Evolutionary conservation across 768 basidiomycete species (phyloP).

Genomic region (Pulveroboletus sp.): DNA sequence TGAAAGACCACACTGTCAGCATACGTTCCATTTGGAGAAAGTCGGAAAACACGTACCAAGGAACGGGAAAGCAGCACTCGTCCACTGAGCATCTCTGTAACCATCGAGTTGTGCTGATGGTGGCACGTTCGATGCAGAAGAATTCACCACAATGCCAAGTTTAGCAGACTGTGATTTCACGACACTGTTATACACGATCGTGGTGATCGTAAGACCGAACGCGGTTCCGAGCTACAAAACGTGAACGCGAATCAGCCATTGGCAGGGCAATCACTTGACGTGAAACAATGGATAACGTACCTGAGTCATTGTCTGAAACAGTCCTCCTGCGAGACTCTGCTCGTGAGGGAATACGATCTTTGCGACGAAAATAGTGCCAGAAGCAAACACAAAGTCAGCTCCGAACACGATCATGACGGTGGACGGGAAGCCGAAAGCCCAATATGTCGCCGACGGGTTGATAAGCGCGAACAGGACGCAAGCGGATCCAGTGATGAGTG

Average conservation of each 20-base stretch:
- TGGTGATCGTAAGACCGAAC: conserved; percentile 68
- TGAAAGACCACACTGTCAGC: not conserved
- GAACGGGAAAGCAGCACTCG: conserved; percentile 57
- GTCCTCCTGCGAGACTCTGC: conserved; percentile 70
- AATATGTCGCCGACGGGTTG: conserved; percentile 53
- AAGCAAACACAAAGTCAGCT: conserved; percentile 73
- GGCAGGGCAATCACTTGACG: not conserved
- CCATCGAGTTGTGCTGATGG: conserved; percentile 42
- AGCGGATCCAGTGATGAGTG: conserved; percentile 54
- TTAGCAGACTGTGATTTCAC: conserved; percentile 30
- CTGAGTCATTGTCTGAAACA: conserved; percentile 80
- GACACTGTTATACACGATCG: conserved; percentile 67
- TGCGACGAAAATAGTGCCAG: conserved; percentile 74
- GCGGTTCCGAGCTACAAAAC: conserved; percentile 57
- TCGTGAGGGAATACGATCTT: conserved; percentile 65
- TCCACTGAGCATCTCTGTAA: conserved; percentile 68
- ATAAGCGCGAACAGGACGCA: conserved; percentile 70
- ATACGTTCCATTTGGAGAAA: not conserved
- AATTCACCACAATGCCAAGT: conserved; percentile 32
- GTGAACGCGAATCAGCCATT: not conserved
- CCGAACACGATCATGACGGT: conserved; percentile 66
- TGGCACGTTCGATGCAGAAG: conserved; percentile 29
- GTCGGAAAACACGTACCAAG: conserved; percentile 37
- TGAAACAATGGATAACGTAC: conserved; percentile 30
- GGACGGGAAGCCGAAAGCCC: conserved; percentile 76